phyloP scores from a whole-genome alignment of 225 moss, liverwort and hornwort species.

The Straminergon stramineum region DNA sequence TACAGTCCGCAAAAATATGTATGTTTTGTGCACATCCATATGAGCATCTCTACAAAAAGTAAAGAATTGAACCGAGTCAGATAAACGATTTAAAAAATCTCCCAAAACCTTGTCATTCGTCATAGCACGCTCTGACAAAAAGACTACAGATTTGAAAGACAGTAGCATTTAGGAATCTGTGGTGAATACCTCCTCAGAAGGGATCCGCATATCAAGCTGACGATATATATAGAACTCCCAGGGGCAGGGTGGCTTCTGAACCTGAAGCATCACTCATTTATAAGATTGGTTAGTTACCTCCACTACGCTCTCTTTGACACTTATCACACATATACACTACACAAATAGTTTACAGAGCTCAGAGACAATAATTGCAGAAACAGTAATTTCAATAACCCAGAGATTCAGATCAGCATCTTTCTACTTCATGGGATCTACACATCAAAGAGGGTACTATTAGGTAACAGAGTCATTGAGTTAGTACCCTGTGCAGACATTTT shows the following conservation, averaged over 20 bases:
- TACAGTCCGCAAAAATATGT: conserved; percentile 75
- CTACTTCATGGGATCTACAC: neutral
- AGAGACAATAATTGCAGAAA: neutral
- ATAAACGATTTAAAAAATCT: neutral
- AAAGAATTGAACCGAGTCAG: neutral
- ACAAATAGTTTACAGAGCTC: neutral
- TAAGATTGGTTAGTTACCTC: neutral
- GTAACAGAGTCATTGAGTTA: neutral
- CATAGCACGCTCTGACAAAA: neutral
- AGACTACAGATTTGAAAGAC: neutral
- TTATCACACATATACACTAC: neutral
- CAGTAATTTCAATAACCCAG: neutral
- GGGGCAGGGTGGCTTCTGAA: conserved; percentile 87
- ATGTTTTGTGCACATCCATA: conserved; percentile 68
- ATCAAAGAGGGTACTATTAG: neutral
- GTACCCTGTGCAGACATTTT: neutral
- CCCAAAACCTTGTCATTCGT: neutral
- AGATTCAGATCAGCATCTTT: neutral
- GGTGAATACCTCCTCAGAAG: conserved; percentile 47
- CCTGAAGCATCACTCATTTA: conserved; percentile 33
- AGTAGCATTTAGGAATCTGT: neutral
- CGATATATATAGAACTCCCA: conserved; percentile 98
- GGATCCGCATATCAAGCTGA: conserved; percentile 75
- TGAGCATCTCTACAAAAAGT: conserved; percentile 49
- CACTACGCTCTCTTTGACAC: neutral